These are phyloP conservation scores for Flaveria floridana DNA, from an alignment of 140 eudicot species.

Conservation along the genomic window DNA sequence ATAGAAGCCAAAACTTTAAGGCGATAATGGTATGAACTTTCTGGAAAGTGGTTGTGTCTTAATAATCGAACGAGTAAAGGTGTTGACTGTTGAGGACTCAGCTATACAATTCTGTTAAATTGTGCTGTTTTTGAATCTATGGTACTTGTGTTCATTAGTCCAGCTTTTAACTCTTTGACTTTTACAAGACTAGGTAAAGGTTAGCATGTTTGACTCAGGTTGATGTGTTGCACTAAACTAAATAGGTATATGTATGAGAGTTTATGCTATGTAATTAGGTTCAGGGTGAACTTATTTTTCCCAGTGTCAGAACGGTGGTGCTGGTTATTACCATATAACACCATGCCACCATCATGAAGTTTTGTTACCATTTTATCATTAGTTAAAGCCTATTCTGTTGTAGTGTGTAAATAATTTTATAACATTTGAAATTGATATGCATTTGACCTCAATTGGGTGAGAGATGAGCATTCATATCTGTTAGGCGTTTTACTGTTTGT, in stretches of 20 bases:
- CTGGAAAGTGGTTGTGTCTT: constrained; percentile 5
- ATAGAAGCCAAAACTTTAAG: neutral
- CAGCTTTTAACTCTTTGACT: neutral
- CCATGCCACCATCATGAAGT: neutral
- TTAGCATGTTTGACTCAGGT: constrained; percentile 18
- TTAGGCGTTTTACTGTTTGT: neutral
- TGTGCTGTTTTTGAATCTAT: neutral
- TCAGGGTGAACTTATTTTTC: neutral
- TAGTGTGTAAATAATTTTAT: neutral
- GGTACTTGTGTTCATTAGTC: neutral
- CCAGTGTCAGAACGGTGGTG: neutral
- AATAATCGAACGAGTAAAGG: neutral
- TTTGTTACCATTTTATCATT: neutral
- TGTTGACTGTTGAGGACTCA: neutral
- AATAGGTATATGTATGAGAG: neutral
- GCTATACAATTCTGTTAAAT: neutral
- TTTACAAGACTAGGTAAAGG: constrained; percentile 9
- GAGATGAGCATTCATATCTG: neutral
- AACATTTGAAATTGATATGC: constrained; percentile 1
- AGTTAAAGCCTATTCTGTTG: neutral
- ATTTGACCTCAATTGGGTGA: neutral
- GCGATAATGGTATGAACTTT: neutral
- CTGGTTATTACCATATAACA: neutral
- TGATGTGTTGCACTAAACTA: neutral
- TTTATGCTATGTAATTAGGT: neutral